Percentiles rank a stretch among this genome's conserved stretches.
These are phyloP conservation scores for Aspergillus cejpii DNA, from an alignment of 2,329 filamentous ascomycete species.

Conservation along the genomic window DNA sequence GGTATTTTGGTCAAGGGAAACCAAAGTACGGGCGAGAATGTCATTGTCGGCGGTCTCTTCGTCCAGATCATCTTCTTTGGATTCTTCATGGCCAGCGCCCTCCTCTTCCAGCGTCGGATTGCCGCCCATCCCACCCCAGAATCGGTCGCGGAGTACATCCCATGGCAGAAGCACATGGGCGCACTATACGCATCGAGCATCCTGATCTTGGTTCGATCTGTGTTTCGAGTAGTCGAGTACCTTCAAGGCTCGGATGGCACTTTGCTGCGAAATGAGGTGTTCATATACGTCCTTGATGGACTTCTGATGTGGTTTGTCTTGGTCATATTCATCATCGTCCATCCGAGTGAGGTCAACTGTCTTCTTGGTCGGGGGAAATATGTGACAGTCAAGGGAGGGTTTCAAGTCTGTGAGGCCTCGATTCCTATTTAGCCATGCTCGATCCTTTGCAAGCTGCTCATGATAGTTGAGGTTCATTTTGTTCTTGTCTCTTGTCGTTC, in stretches of 20 bases:
- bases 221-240: constrained; percentile 28
- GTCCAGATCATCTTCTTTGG: constrained; percentile 30
- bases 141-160: constrained; percentile 13
- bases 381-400: constrained; percentile 16
- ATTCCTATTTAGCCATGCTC: constrained; percentile 6
- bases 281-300: constrained; percentile 29
- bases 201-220: constrained; percentile 25
- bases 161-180: constrained; percentile 36
- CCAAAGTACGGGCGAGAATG: constrained; percentile 17
- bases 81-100: constrained; percentile 23
- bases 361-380: constrained; percentile 13
- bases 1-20: constrained; percentile 20
- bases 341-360: constrained; percentile 23
- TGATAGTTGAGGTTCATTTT: neutral
- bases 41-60: constrained; percentile 26
- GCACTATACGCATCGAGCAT: constrained; percentile 20
- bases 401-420: constrained; percentile 11
- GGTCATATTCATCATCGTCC: constrained; percentile 18
- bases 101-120: constrained; percentile 26
- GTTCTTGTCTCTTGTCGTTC: neutral
- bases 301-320: constrained; percentile 25
- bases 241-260: constrained; percentile 22
- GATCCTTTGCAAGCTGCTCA: neutral
- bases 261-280: constrained; percentile 24
- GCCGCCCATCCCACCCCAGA: constrained; percentile 22